Base-by-base conservation (phyloP, 1,284 basidiomycete species). In the Ganoderma lingzhi region DNA sequence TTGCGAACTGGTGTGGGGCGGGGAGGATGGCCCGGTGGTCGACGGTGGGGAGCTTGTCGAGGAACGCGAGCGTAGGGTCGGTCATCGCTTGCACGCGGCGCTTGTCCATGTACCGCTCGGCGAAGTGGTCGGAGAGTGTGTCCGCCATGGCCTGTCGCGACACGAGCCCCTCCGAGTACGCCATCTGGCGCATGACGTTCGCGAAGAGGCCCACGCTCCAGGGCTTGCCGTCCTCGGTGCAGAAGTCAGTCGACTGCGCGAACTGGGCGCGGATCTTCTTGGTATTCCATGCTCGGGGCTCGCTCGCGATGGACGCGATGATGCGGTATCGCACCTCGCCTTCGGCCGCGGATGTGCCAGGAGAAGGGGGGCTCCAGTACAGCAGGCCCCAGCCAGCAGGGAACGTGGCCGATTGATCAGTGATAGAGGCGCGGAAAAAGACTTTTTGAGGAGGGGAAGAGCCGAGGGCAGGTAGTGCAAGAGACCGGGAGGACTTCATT, bases 301-400 rank as follows among this genome's bases (percentile, higher is more conserved):
- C 39, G 39, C 59, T 61, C 5, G 59, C 59, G 14, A 61, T 14
- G 59, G 59, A 61, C 5, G 59, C 37, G 37, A 61, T 61, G 37
- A 39, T 41, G 41, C 59, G 59, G 14, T 61, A 61, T 2, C 59
- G 59, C 10, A 61, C 23, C n/a, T 61, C 59, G 39, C 59, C 59
- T 28, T 61, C 59, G 3, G n/a, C 23, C 17, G 53, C 32, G 12
- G 39, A 41, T 12, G 14, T 30, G 23, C 59, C 59, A 28, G 19
- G 37, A 12, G 39, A n/a, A 23, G 59, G 59, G n/a, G 59, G 23
- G 39, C 23, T 28, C 59, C 59, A 61, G 39, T 61, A 61, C 3
- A 61, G 23, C 0, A 37, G 23, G 8, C 59, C 59, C 59, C 59
- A 61, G 10, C 59, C 59, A 30, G 59, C 37, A 15, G 59, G 59